Evolutionary conservation across 148 eudicot species (phyloP).

Genomic region (Spergularia marina): DNA sequence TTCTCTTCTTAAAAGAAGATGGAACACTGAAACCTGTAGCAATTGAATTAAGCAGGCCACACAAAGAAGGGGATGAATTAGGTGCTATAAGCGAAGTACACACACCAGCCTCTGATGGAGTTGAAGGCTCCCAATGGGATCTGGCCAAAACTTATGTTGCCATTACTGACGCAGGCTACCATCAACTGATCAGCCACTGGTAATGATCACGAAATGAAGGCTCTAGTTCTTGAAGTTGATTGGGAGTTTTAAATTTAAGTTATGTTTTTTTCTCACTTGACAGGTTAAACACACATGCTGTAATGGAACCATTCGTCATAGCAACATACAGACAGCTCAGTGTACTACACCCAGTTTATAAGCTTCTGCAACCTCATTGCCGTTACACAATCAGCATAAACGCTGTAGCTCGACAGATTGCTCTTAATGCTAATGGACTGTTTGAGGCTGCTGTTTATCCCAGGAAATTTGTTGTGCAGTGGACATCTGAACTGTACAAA

Average conservation of each 20-base stretch:
- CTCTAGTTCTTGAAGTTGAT: background rate
- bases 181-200: constrained; percentile 92
- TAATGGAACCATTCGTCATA: constrained; percentile 75
- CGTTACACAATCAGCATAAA: constrained; percentile 80
- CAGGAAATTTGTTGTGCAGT: constrained; percentile 51
- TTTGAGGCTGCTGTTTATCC: constrained; percentile 74
- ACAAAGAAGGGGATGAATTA: constrained; percentile 44
- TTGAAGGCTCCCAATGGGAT: constrained; percentile 57
- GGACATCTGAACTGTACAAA: constrained; percentile 56
- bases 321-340: constrained; percentile 82
- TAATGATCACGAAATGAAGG: constrained; percentile 21
- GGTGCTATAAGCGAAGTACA: constrained; percentile 54
- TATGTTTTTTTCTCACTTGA: constrained; percentile 13
- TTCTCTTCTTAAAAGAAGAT: constrained; percentile 57
- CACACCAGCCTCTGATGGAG: constrained; percentile 51
- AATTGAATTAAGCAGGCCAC: constrained; percentile 68
- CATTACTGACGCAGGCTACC: constrained; percentile 70
- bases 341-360: constrained; percentile 73
- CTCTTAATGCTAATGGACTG: constrained; percentile 71
- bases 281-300: constrained; percentile 82
- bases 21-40: constrained; percentile 69
- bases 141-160: constrained; percentile 88
- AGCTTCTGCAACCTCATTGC: constrained; percentile 82
- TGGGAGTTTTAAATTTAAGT: background rate
- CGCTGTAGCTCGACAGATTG: constrained; percentile 70